These are phyloP conservation scores for Cruciata laevipes DNA, from an alignment of 257 asterid genomes.

Conservation along the genomic window DNA sequence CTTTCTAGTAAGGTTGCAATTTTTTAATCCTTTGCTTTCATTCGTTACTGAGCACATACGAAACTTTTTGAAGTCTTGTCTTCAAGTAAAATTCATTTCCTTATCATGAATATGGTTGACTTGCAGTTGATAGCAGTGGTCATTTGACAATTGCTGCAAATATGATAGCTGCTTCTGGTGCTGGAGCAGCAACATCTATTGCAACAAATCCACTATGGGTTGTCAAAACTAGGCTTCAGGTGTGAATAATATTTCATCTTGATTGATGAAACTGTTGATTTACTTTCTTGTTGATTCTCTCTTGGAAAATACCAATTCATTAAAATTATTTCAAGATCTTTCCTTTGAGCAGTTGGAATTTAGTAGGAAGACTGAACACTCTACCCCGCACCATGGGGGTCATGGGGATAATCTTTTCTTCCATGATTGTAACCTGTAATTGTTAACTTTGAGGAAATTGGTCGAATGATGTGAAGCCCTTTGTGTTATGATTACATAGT, in stretches of 20 bases:
- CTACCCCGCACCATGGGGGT: background rate
- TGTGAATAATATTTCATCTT: slow-evolving; percentile 32
- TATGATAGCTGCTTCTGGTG: slow-evolving; percentile 89
- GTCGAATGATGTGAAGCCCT: background rate
- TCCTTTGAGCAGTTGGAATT: background rate
- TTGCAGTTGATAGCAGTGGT: slow-evolving; percentile 51
- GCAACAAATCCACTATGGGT: slow-evolving; percentile 90
- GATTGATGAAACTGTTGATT: background rate
- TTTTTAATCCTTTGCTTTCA: background rate
- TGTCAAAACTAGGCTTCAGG: slow-evolving; percentile 92
- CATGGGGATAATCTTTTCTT: background rate
- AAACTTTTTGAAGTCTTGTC: slow-evolving; percentile 11
- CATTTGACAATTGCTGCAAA: slow-evolving; percentile 65
- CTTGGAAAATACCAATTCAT: background rate
- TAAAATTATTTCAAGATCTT: background rate
- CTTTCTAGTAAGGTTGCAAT: slow-evolving; percentile 3
- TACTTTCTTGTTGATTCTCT: background rate
- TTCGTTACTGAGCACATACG: background rate
- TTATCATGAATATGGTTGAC: background rate
- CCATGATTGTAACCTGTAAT: too few relatives aligned
- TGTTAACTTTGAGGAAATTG: background rate
- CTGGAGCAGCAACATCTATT: slow-evolving; percentile 84
- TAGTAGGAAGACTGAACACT: background rate
- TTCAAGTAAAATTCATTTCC: background rate
- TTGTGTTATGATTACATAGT: background rate